phyloP scores from a whole-genome alignment of 164 flowering plant genomes.

The Macadamia tetraphylla region DNA sequence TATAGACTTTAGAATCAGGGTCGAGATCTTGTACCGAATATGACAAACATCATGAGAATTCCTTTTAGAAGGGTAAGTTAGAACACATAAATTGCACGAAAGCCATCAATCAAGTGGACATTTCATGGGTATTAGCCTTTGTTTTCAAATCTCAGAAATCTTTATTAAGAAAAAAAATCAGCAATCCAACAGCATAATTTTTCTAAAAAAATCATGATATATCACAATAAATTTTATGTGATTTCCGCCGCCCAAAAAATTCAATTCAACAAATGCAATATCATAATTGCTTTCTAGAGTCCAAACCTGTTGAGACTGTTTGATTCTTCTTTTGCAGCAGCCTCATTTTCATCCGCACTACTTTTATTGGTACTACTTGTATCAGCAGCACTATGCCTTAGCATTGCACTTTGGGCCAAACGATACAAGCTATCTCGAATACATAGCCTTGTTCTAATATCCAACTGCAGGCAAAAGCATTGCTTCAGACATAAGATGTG shows the following conservation, averaged over 20 bases:
- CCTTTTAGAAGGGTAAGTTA: too few species aligned
- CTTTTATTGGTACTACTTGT: constrained; percentile 39
- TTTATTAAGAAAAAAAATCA: too few species aligned
- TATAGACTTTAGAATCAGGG: too few species aligned
- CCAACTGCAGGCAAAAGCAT: constrained; percentile 50
- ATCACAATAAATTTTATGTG: not conserved
- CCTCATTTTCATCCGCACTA: constrained; percentile 36
- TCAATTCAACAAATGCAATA: not conserved
- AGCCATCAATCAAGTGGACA: too few species aligned
- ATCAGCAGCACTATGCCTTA: constrained; percentile 51
- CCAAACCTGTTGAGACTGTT: constrained; percentile 47
- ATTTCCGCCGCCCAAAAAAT: too few species aligned
- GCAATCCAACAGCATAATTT: not conserved
- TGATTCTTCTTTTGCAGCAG: constrained; percentile 31
- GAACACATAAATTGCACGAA: too few species aligned
- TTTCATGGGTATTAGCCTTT: too few species aligned
- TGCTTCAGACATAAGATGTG: not conserved
- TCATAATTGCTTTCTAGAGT: not conserved
- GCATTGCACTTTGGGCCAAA: constrained; percentile 72
- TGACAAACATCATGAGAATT: too few species aligned
- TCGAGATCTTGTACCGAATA: too few species aligned
- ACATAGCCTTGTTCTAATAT: constrained; percentile 53
- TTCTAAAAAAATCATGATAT: not conserved
- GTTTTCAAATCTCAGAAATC: too few species aligned
- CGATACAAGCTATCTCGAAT: constrained; percentile 85